A percentile compares a stretch with the other conserved stretches of the same genome.
phyloP scores from a whole-genome alignment of 371 early-diverging fungal species.

The Dipsacomyces acuminosporus region DNA sequence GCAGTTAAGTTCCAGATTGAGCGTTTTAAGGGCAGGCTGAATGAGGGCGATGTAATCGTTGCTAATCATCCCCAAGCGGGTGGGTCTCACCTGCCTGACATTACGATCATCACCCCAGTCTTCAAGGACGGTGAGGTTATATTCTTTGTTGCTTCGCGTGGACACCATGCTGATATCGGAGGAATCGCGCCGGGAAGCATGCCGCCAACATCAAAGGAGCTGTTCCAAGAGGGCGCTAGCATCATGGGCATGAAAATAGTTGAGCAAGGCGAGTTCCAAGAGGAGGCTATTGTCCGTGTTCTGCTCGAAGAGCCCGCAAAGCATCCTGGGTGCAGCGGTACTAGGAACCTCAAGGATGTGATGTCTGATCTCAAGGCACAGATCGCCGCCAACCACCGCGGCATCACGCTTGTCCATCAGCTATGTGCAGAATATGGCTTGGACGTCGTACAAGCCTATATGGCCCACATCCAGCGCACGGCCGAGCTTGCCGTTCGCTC shows the following conservation, averaged over 20 bases:
- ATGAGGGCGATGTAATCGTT: slow-evolving; percentile 89
- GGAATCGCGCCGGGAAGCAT: slow-evolving; percentile 69
- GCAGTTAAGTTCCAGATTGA: slow-evolving; percentile 87
- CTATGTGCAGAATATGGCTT: slow-evolving; percentile 81
- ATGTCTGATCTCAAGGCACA: slow-evolving; percentile 92
- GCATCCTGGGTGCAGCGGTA: slow-evolving; percentile 83
- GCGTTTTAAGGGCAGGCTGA: slow-evolving; percentile 56
- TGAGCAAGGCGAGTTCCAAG: slow-evolving; percentile 69
- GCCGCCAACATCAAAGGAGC: slow-evolving; percentile 79
- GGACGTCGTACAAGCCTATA: slow-evolving; percentile 89
- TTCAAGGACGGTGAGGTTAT: slow-evolving; percentile 71
- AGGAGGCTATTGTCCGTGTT: slow-evolving; percentile 63
- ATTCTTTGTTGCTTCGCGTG: slow-evolving; percentile 93
- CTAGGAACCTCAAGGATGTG: slow-evolving; percentile 80
- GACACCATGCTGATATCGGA: slow-evolving; percentile 97
- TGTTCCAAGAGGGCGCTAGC: slow-evolving; percentile 93
- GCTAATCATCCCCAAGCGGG: slow-evolving; percentile 96
- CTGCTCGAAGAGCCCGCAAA: slow-evolving; percentile 76
- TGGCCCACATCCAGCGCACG: slow-evolving; percentile 78
- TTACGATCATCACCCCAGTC: slow-evolving; percentile 96
- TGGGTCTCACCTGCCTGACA: slow-evolving; percentile 93
- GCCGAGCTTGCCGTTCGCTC: slow-evolving; percentile 83
- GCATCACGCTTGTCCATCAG: slow-evolving; percentile 74
- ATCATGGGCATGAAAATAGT: slow-evolving; percentile 88
- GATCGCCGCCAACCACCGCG: slow-evolving; percentile 94